phyloP scores from a whole-genome alignment of 202 grass and related monocot genomes.

The Alloteropsis angusta region DNA sequence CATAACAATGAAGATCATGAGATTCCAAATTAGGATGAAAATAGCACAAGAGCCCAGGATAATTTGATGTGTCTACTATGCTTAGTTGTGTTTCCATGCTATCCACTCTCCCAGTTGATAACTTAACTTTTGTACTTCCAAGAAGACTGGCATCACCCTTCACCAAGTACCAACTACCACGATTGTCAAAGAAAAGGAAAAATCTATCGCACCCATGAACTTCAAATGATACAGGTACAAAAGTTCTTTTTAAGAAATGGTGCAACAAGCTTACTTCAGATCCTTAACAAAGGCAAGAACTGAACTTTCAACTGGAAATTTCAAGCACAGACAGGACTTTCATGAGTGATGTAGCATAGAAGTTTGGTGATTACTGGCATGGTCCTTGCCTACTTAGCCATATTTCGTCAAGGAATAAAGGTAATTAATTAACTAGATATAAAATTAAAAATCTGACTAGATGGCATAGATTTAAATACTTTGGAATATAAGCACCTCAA shows the following conservation, averaged over 20 bases:
- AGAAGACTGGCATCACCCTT: neutral
- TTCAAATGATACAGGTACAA: neutral
- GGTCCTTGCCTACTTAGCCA: neutral
- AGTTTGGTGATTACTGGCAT: neutral
- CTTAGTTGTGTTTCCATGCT: neutral
- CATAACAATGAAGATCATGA: neutral
- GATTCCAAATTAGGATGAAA: neutral
- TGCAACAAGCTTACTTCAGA: neutral
- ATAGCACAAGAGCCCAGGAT: neutral
- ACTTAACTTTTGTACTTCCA: neutral
- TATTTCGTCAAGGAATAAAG: neutral
- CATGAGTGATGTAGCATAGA: neutral
- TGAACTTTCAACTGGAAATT: neutral
- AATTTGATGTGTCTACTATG: neutral
- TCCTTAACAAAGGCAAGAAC: neutral
- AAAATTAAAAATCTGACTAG: neutral
- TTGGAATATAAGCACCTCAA: neutral
- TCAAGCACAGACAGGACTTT: neutral
- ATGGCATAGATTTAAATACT: neutral
- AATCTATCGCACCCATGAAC: neutral
- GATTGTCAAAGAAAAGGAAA: neutral
- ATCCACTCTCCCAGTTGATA: neutral
- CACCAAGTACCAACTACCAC: neutral
- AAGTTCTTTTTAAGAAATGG: neutral
- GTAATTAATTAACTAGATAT: neutral